These are phyloP conservation scores for Eudorina sp. DNA, from an alignment of 139 green algal genomes.

Conservation along the genomic window DNA sequence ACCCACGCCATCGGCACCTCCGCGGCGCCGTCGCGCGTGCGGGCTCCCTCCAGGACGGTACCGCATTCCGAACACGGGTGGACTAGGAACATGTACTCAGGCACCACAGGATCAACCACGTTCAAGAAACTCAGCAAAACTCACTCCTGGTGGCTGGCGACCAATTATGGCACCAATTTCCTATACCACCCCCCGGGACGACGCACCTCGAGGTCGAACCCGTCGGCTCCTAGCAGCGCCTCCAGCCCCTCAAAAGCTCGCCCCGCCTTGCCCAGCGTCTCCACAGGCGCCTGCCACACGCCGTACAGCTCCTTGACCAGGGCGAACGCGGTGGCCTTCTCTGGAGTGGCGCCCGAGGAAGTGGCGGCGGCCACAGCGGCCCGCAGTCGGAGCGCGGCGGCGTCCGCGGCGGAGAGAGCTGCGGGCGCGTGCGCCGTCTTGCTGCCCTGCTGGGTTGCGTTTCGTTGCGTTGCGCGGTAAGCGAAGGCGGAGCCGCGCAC, in stretches of 20 bases:
- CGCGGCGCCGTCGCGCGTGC: too few species aligned
- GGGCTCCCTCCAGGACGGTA: too few species aligned
- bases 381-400: not conserved
- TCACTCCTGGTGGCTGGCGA: too few species aligned
- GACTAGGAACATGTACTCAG: too few species aligned
- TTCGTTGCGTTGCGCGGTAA: too few species aligned
- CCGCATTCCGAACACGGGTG: too few species aligned
- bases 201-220: constrained; percentile 78
- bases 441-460: not conserved
- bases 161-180: too few species aligned
- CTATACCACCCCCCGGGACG: too few species aligned
- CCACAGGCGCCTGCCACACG: constrained; percentile 76
- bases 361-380: not conserved
- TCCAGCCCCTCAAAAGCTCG: constrained; percentile 89
- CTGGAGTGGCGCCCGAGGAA: not conserved
- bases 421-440: not conserved
- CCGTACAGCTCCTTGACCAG: constrained; percentile 71
- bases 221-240: constrained; percentile 79
- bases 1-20: too few species aligned
- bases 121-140: too few species aligned
- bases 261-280: constrained; percentile 76
- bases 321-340: constrained; percentile 67
- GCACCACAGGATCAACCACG: too few species aligned
- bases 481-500: too few species aligned
- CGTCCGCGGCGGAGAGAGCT: constrained; percentile 5